phyloP scores from a whole-genome alignment of 2,329 filamentous ascomycete species.

The Ceratocystis smalleyi region DNA sequence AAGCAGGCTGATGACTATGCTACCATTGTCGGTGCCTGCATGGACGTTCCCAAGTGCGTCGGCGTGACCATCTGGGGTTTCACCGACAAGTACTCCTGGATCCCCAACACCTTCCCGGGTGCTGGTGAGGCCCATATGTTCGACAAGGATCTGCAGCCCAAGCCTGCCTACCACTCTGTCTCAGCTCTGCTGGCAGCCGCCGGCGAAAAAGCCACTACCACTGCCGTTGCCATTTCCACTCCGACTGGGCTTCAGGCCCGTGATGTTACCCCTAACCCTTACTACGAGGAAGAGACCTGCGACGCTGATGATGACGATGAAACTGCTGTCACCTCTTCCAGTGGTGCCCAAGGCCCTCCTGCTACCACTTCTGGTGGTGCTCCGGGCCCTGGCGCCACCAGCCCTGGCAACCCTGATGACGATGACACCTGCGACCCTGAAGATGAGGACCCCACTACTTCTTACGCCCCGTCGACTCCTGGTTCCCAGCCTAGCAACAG shows the following conservation, averaged over 20 bases:
- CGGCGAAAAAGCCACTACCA: conserved; percentile 16
- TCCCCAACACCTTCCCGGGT: conserved; percentile 28
- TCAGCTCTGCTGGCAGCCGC: conserved; percentile 24
- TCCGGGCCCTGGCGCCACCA: background rate
- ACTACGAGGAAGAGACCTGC: background rate
- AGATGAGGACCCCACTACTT: background rate
- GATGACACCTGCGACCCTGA: background rate
- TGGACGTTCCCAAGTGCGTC: conserved; percentile 22
- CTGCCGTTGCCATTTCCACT: conserved; percentile 18
- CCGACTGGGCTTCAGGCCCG: background rate
- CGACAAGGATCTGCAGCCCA: conserved; percentile 28
- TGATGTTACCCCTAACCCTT: conserved; percentile 16
- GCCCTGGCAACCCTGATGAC: background rate
- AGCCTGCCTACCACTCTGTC: conserved; percentile 30
- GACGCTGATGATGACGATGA: background rate
- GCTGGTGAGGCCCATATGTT: conserved; percentile 29
- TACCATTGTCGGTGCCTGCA: conserved; percentile 22
- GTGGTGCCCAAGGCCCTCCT: background rate
- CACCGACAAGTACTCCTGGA: conserved; percentile 28
- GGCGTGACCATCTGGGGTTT: conserved; percentile 26
- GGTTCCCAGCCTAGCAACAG: too few relatives aligned
- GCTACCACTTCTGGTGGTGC: background rate
- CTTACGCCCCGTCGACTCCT: background rate
- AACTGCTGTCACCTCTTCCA: background rate
- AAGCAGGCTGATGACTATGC: conserved; percentile 23